Evolutionary conservation across 2,329 filamentous ascomycete species (phyloP).

Genomic region (Metarhizium album): DNA sequence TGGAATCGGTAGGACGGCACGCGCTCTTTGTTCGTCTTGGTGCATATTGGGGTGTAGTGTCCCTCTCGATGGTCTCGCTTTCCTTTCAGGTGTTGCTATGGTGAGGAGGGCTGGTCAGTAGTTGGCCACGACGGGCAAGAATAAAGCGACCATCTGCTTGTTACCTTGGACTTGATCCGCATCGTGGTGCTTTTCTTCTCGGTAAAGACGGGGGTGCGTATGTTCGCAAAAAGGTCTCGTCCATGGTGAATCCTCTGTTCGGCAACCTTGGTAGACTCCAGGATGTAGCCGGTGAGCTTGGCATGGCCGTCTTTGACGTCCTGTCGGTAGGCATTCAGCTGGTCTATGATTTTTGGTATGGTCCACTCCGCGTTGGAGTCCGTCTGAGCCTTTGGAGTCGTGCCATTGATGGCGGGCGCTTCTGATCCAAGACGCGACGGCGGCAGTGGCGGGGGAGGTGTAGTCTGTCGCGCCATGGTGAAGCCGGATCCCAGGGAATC

Average conservation of each 20-base stretch:
- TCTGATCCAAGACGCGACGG: neutral
- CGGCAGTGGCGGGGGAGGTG: slow-evolving; percentile 11
- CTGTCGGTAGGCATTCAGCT: slow-evolving; percentile 28
- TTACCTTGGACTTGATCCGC: slow-evolving; percentile 41
- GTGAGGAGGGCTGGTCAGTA: neutral
- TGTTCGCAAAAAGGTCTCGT: slow-evolving; percentile 36
- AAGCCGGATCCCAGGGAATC: neutral
- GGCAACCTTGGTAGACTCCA: slow-evolving; percentile 32
- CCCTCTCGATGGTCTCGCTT: slow-evolving; percentile 34
- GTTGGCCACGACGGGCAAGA: neutral
- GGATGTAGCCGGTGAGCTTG: slow-evolving; percentile 31
- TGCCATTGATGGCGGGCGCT: slow-evolving; percentile 6
- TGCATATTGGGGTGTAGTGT: slow-evolving; percentile 30
- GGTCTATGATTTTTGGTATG: slow-evolving; percentile 29
- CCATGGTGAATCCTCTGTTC: slow-evolving; percentile 30
- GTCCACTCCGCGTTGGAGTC: slow-evolving; percentile 27
- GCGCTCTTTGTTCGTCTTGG: slow-evolving; percentile 38
- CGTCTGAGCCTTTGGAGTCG: slow-evolving; percentile 14
- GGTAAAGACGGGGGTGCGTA: slow-evolving; percentile 26
- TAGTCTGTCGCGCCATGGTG: slow-evolving; percentile 10
- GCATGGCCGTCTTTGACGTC: slow-evolving; percentile 36
- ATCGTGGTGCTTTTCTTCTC: slow-evolving; percentile 30
- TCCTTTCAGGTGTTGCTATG: slow-evolving; percentile 31
- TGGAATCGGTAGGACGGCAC: slow-evolving; percentile 50
- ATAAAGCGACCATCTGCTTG: neutral